These are phyloP conservation scores for Rhamnella rubrinervis DNA, from an alignment of 331 rosid genomes.

Conservation along the genomic window DNA sequence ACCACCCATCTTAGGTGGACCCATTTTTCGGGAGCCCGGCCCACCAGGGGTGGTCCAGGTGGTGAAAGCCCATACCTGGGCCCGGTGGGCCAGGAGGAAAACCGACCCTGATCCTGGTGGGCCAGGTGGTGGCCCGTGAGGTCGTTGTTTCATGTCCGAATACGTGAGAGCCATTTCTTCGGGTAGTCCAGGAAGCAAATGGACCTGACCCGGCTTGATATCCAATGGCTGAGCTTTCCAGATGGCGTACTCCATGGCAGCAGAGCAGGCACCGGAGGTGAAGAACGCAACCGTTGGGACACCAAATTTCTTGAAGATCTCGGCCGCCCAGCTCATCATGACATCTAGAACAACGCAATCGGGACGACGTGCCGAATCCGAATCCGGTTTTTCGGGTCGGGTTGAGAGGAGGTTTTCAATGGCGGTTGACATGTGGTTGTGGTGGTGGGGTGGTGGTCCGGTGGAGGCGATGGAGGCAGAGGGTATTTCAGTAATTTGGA, in stretches of 20 bases:
- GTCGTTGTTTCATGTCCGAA: conserved; percentile 34
- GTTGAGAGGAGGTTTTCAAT: conserved; percentile 33
- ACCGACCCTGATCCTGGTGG: background rate
- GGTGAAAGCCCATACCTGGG: too few relatives aligned
- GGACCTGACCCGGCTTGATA: conserved; percentile 42
- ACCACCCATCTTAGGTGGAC: conserved; percentile 34
- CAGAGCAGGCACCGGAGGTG: conserved; percentile 64
- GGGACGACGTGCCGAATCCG: conserved; percentile 27
- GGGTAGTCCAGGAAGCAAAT: conserved; percentile 54
- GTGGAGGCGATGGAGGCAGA: conserved; percentile 14
- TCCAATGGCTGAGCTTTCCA: conserved; percentile 51
- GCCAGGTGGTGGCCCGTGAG: conserved; percentile 19
- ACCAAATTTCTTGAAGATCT: conserved; percentile 30
- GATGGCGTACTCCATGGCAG: conserved; percentile 48
- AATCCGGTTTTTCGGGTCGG: background rate
- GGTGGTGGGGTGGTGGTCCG: conserved; percentile 13
- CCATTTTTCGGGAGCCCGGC: conserved; percentile 14
- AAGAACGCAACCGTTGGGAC: conserved; percentile 54
- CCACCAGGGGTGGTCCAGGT: background rate
- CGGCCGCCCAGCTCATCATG: conserved; percentile 50
- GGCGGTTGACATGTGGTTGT: conserved; percentile 4
- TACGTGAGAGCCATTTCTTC: conserved; percentile 42
- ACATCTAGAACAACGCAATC: conserved; percentile 48
- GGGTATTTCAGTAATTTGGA: conserved; percentile 33
- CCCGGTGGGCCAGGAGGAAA: background rate